phyloP scores from a whole-genome alignment of 345 rosid species.

The Corymbia maculata region DNA sequence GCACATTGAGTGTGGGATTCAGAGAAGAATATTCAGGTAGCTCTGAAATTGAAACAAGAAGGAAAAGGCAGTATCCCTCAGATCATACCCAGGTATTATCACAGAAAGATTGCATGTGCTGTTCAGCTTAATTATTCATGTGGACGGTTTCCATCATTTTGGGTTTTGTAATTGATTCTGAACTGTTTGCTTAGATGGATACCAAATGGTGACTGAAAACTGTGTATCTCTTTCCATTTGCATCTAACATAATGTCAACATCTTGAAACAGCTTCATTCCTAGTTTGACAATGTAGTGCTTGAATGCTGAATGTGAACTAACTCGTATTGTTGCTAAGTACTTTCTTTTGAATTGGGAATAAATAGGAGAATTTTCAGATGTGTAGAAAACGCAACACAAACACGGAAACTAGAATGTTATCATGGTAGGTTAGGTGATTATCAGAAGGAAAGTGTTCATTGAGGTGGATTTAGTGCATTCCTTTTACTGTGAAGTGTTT shows the following conservation, averaged over 20 bases:
- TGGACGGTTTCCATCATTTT: neutral
- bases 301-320: neutral
- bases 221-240: neutral
- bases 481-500: neutral
- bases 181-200: neutral
- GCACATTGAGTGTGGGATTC: neutral
- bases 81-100: constrained; percentile 74
- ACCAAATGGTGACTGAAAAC: neutral
- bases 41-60: constrained; percentile 5
- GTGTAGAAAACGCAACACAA: neutral
- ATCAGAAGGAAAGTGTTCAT: neutral
- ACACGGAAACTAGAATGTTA: neutral
- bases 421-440: neutral
- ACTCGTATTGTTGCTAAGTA: neutral
- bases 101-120: neutral
- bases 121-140: neutral
- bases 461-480: neutral
- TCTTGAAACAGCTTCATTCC: neutral
- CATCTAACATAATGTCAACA: neutral
- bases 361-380: neutral
- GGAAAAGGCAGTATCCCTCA: constrained; percentile 36
- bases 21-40: constrained; percentile 7
- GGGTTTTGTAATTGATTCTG: neutral
- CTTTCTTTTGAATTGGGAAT: neutral
- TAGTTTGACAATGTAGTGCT: neutral